Evolutionary conservation across 345 rosid genomes (phyloP), one percentile per base, ranked within the genome.

Genomic region (Cardamine chenopodiifolia): DNA sequence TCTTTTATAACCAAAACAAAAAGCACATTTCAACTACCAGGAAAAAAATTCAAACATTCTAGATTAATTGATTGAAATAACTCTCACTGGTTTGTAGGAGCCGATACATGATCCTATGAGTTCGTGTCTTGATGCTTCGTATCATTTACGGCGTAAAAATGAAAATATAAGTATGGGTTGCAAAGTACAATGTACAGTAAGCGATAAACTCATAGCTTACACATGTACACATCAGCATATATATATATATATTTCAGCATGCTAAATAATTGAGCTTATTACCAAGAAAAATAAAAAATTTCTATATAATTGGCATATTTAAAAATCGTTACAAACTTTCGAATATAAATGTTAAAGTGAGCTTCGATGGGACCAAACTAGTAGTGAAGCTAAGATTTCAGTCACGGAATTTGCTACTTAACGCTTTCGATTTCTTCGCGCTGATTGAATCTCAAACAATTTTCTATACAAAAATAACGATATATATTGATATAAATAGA

Each of bases 401-500:
- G 47, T 57, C 37, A 70, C 65, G 61, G 71, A 70, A 76, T 34
- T 63, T 45, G 20, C 64, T 55, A 42, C 14, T 63, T 54, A 62
- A 62, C 50, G 52, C 71, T 76, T 76, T 70, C 39, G 42, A 45
- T 55, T 69, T 63, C 65, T 76, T 53, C 60, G 69, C 59, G 70
- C 60, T 34, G 17, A 52, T 23, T 26, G 14, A 32, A 49, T 45
- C 44, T 48, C 35, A 25, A 47, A 45, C 44, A 49, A 12, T 37
- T 60, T 34, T 67, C 7, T 23, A 3, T 34, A 17, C 28, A 10
- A 35, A 37, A 52, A 4, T 68, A 29, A 62, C 20, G 47, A 58
- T 5, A 39, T 37, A 14, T n/a, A 66, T 37, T 35, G 10, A 67
- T 18, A 47, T 9, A 34, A 40, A 39, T n/a, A 28, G 2, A 59